Evolutionary conservation across 768 basidiomycete genomes (phyloP).

Genomic region (Sarcodon sp.): DNA sequence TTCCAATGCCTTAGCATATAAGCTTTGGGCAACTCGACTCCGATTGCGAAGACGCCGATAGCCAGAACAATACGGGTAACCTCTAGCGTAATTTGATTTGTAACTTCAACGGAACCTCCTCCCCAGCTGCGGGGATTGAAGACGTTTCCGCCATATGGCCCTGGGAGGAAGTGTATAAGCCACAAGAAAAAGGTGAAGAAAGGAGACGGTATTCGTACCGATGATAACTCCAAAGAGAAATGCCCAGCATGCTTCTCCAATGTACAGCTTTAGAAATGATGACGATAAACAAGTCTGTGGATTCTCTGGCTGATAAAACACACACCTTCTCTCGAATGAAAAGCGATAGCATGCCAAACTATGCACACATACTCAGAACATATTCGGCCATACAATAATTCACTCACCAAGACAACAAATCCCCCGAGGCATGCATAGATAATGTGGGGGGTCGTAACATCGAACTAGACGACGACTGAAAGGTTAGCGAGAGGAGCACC

Average conservation of each 20-base stretch:
- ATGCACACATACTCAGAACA: constrained; percentile 1
- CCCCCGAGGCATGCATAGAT: constrained; percentile 70
- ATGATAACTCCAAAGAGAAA: constrained; percentile 89
- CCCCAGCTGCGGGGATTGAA: constrained; percentile 80
- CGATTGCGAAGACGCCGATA: constrained; percentile 95
- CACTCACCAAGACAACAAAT: constrained; percentile 63
- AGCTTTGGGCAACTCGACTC: constrained; percentile 92
- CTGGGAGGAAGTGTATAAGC: constrained; percentile 20
- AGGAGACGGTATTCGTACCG: constrained; percentile 28
- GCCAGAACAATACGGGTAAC: constrained; percentile 87
- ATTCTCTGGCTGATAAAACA: constrained; percentile 4
- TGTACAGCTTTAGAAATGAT: constrained; percentile 46
- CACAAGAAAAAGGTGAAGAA: neutral
- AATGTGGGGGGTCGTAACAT: constrained; percentile 60
- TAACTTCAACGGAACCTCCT: constrained; percentile 24
- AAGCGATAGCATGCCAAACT: constrained; percentile 95
- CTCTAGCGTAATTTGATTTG: constrained; percentile 81
- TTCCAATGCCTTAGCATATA: constrained; percentile 93
- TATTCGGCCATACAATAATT: neutral
- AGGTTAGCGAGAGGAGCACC: neutral
- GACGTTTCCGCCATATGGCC: constrained; percentile 71
- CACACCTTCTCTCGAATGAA: constrained; percentile 77
- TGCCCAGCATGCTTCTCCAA: constrained; percentile 95
- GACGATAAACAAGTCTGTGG: neutral
- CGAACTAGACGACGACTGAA: constrained; percentile 24